Evolutionary conservation across 2,329 filamentous ascomycete genomes (phyloP).

Genomic region (Thielaviopsis musarum): DNA sequence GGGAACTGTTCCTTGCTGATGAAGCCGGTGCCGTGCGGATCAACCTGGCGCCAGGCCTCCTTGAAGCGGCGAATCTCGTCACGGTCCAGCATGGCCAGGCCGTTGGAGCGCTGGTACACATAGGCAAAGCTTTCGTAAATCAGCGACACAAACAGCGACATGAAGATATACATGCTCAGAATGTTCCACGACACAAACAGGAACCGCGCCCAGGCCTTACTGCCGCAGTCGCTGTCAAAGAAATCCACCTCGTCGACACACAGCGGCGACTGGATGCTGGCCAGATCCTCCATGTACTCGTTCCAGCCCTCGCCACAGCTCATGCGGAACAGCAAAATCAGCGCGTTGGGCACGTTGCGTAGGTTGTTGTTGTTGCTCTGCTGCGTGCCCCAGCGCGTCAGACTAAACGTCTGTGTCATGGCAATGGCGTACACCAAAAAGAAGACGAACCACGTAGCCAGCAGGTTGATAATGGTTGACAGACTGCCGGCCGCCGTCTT

Average conservation of each 20-base stretch:
- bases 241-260: slow-evolving; percentile 61
- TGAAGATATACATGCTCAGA: slow-evolving; percentile 99
- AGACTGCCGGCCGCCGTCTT: slow-evolving; percentile 94
- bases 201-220: slow-evolving; percentile 68
- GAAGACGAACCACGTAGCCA: slow-evolving; percentile 94
- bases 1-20: slow-evolving; percentile 85
- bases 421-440: slow-evolving; percentile 96
- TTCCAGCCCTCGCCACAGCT: slow-evolving; percentile 97
- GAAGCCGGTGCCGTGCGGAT: slow-evolving; percentile 79
- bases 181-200: slow-evolving; percentile 98
- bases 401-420: slow-evolving; percentile 84
- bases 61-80: slow-evolving; percentile 96
- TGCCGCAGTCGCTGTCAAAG: slow-evolving; percentile 84
- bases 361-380: slow-evolving; percentile 77
- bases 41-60: slow-evolving; percentile 91
- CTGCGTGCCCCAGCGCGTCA: slow-evolving; percentile 66
- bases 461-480: slow-evolving; percentile 72
- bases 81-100: slow-evolving; percentile 75
- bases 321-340: slow-evolving; percentile 85
- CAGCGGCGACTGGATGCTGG: slow-evolving; percentile 58
- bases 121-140: slow-evolving; percentile 99
- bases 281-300: slow-evolving; percentile 88
- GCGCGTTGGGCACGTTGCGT: slow-evolving; percentile 78
- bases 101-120: slow-evolving; percentile 90
- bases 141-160: slow-evolving; percentile 92